phyloP scores from a whole-genome alignment of 169 alveolate genomes.

The Perkinsus marinus region DNA sequence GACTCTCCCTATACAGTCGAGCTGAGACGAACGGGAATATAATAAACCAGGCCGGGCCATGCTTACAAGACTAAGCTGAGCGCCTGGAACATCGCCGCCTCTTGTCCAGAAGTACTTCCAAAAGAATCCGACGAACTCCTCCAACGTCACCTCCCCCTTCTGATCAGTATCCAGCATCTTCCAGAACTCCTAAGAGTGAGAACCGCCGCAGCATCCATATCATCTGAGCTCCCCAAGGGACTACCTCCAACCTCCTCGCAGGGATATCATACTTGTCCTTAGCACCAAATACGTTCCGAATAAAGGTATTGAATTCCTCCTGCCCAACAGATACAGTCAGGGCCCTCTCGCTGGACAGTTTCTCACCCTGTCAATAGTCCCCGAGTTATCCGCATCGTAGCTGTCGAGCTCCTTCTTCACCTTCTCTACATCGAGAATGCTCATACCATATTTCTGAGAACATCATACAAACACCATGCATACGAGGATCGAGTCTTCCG shows the following conservation, averaged over 20 bases:
- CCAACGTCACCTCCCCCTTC: background rate
- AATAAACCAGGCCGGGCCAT: no score
- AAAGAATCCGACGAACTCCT: background rate
- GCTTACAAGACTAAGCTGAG: background rate
- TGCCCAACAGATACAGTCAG: background rate
- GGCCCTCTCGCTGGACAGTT: background rate
- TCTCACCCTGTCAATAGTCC: background rate
- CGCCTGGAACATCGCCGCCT: background rate
- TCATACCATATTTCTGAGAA: background rate
- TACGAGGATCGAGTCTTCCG: no score
- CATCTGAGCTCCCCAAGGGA: no score
- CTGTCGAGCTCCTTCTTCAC: background rate
- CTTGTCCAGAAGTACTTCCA: background rate
- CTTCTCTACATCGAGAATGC: background rate
- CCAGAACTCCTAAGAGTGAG: background rate
- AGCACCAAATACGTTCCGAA: background rate
- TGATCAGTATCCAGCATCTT: background rate
- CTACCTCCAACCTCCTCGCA: background rate
- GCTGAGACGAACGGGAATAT: background rate
- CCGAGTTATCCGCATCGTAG: background rate
- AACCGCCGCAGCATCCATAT: no score
- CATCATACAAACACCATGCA: no score
- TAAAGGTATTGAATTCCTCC: background rate
- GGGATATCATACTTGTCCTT: background rate
- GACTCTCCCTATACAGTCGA: background rate